Evolutionary conservation across 2,329 filamentous ascomycete species (phyloP).

Genomic region (Exserohilum rostratum): DNA sequence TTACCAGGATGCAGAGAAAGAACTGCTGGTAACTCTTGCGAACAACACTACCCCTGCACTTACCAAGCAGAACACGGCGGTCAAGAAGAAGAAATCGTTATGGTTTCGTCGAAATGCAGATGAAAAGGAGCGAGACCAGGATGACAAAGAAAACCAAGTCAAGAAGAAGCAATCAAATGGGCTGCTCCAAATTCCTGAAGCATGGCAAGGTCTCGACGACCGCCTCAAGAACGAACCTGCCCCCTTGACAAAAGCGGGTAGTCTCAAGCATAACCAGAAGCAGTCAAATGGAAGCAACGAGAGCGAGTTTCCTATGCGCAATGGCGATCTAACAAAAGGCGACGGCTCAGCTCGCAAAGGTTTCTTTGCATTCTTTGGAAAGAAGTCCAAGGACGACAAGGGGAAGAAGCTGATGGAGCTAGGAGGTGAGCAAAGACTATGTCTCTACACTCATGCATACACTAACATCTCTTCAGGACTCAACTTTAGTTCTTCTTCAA

Average conservation of each 20-base stretch:
- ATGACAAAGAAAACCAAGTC: constrained; percentile 31
- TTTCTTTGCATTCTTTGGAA: constrained; percentile 61
- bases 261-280: constrained; percentile 28
- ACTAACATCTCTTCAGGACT: constrained; percentile 23
- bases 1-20: constrained; percentile 29
- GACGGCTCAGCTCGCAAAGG: constrained; percentile 50
- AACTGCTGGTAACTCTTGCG: constrained; percentile 24
- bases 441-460: constrained; percentile 18
- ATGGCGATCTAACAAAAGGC: constrained; percentile 39
- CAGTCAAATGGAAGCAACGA: constrained; percentile 37
- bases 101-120: constrained; percentile 52
- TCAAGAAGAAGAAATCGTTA: constrained; percentile 54
- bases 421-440: constrained; percentile 46
- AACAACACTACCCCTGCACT: constrained; percentile 11
- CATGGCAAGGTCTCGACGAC: constrained; percentile 47
- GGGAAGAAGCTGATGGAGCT: constrained; percentile 38
- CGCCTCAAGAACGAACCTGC: constrained; percentile 33
- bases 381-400: constrained; percentile 54
- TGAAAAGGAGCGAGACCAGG: constrained; percentile 39
- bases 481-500: constrained; percentile 40
- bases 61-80: constrained; percentile 33
- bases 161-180: constrained; percentile 36
- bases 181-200: constrained; percentile 41
- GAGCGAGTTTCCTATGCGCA: constrained; percentile 54
- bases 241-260: constrained; percentile 6